Conservation (phyloP, 2,329 filamentous ascomycete species). For the Penicillium hesseltinei region DNA sequence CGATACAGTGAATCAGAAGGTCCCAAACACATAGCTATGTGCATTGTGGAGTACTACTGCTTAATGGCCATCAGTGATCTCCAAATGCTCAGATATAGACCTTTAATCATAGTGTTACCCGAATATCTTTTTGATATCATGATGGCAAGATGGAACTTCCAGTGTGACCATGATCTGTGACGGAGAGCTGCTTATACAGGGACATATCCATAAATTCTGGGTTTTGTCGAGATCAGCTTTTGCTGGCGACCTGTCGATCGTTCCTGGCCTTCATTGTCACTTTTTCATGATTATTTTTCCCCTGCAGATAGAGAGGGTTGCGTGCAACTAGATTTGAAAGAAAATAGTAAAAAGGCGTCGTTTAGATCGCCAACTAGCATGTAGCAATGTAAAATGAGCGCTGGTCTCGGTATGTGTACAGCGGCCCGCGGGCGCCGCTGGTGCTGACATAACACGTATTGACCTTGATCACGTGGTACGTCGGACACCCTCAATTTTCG, state of each 20-base stretch:
- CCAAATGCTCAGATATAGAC: neutral
- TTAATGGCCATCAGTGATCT: neutral
- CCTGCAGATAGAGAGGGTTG: neutral
- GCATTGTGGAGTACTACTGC: neutral
- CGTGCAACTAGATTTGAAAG: neutral
- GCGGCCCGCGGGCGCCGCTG: no score
- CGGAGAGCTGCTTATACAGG: neutral
- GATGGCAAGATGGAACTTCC: neutral
- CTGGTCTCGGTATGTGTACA: neutral
- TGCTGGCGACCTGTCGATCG: neutral
- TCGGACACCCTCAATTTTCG: conserved; percentile 29
- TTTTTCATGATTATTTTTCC: neutral
- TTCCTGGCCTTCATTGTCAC: neutral
- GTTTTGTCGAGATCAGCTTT: neutral
- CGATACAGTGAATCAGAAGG: neutral
- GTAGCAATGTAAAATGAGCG: neutral
- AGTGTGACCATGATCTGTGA: no score
- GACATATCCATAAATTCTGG: no score
- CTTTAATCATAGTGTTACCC: neutral
- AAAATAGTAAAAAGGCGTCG: no score
- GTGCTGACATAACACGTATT: neutral
- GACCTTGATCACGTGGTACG: conserved; percentile 17
- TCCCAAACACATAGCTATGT: neutral
- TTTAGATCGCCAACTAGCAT: neutral
- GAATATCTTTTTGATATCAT: neutral